Base-by-base conservation (phyloP, 2,329 filamentous ascomycete species). In the Botrytis sinoallii region DNA sequence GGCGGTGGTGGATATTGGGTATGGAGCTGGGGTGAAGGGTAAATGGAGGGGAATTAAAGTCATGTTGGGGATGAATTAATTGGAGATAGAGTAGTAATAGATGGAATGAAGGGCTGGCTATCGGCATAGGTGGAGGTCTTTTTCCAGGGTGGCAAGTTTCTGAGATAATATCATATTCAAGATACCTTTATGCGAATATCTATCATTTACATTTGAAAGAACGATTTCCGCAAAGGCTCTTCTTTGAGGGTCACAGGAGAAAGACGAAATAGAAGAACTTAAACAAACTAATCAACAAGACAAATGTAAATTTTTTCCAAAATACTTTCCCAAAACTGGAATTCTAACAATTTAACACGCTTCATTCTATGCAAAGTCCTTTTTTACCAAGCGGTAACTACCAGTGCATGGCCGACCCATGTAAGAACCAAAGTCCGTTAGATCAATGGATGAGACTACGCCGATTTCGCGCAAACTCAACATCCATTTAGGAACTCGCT, bases 1-100 rank as follows among this genome's bases (percentile, higher is more conserved):
- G 76, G 89, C 88, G 0, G 85, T 92, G 9, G 86, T 91, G 18
- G 86, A 89, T 74, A 75, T 91, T 25, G 90, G 89, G 16, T 91
- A 92, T 79, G 89, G 85, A 10, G 76, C 84, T 73, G 79, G 79
- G 0, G 67, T 78, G 42, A 72, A 65, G 52, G 78, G 77, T n/a
- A 79, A 77, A 71, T 44, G 77, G 20, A 75, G 72, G 20, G 81
- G 81, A 1, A 22, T 83, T 9, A 79, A 75, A 75, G 81, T 79
- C 61, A 75, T 83, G 72, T 70, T 79, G 67, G 80, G 75, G 69
- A 82, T 61, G 68, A 46, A 16, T 32, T 70, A 29, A 64, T 40
- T 4, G 6, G 7, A 25, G 3, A 18, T 42, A 25, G 4, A 32
- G 57, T 25, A 18, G 42, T 52, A 14, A 48, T 59, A 14, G 12